Evolutionary conservation across 192 early-diverging fungal species (phyloP).

Genomic region (Gamsiella multidivaricata): DNA sequence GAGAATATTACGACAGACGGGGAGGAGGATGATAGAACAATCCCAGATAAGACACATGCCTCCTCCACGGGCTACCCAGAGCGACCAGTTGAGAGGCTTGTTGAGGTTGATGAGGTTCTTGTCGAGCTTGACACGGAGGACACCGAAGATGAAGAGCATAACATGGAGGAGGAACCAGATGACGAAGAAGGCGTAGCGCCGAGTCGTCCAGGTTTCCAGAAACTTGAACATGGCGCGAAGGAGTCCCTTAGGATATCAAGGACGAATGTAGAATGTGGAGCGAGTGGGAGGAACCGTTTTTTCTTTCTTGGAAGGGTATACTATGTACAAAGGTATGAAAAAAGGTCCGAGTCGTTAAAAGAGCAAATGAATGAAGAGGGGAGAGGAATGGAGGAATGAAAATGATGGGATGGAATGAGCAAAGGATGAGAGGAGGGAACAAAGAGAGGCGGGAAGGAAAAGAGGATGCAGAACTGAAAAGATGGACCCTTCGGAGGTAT

Average conservation of each 20-base stretch:
- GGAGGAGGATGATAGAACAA: slow-evolving; percentile 64
- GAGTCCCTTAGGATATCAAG: not conserved
- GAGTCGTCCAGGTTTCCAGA: slow-evolving; percentile 45
- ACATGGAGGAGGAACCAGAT: slow-evolving; percentile 57
- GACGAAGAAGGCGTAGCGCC: slow-evolving; percentile 48
- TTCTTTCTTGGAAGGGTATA: not conserved
- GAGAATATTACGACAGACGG: slow-evolving; percentile 75
- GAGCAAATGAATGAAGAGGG: not conserved
- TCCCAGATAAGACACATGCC: slow-evolving; percentile 67
- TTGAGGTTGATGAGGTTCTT: slow-evolving; percentile 61
- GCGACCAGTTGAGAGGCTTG: slow-evolving; percentile 53
- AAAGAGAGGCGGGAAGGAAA: too few relatives aligned
- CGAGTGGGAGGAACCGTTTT: not conserved
- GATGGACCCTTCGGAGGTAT: too few relatives aligned
- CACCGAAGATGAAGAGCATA: slow-evolving; percentile 61
- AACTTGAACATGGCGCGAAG: slow-evolving; percentile 31
- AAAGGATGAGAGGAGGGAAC: too few relatives aligned
- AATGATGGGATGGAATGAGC: too few relatives aligned
- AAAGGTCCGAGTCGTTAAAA: not conserved
- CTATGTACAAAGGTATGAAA: not conserved
- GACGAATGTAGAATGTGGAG: not conserved
- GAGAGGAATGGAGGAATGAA: not conserved
- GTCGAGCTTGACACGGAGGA: slow-evolving; percentile 61
- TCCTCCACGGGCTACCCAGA: slow-evolving; percentile 68
- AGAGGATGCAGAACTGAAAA: too few relatives aligned